Evolutionary conservation across 306 rosid genomes (phyloP), one percentile per base, ranked within the genome.

Genomic region (Cucumis hystrix): DNA sequence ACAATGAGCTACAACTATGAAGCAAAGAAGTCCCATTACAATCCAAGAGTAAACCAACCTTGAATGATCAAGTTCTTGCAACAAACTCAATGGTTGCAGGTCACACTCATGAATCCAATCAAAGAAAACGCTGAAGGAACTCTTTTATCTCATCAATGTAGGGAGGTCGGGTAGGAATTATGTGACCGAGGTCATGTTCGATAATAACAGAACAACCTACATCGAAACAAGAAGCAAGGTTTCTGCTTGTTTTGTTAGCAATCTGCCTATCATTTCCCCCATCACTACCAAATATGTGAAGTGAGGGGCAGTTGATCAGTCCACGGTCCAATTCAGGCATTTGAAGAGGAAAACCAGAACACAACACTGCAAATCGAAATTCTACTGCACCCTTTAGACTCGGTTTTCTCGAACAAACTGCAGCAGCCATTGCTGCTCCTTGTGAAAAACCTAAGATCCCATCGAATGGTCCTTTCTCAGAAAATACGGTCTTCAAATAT

Each of bases 341-440:
- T 55, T 52, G 79, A 61, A 84, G 77, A 49, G 85, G 86, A 83
- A 89, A 92, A 47, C 98, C 97, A 3, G 98, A 95, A 82, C 93
- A 90, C 75, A 90, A 72, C 62, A 95, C 83, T 61, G 84, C 97
- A 79, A 95, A 95, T 80, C 87, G 88, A 5, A 89, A 83, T 80
- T 84, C 87, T 82, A 90, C 63, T 65, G 81, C 77, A 52, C 82
- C 84, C 82, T 79, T 80, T 43, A 87, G 82, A 61, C 60, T 74
- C 77, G 69, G 84, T 79, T 79, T 83, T 75, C 79, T 89, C 9
- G 93, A 79, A 79, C 91, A 87, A 28, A 92, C 63, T 54, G 84
- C 55, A 4, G 97, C 93, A 41, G 93, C 85, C 98, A 92, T 92
- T 59, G 96, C 97, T 20, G 99, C 96, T 70, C 99, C 99, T 51